A percentile compares a stretch with the other conserved stretches of the same genome.
These are phyloP conservation scores for Notholithocarpus densiflorus DNA, from an alignment of 306 rosid genomes.

Conservation along the genomic window DNA sequence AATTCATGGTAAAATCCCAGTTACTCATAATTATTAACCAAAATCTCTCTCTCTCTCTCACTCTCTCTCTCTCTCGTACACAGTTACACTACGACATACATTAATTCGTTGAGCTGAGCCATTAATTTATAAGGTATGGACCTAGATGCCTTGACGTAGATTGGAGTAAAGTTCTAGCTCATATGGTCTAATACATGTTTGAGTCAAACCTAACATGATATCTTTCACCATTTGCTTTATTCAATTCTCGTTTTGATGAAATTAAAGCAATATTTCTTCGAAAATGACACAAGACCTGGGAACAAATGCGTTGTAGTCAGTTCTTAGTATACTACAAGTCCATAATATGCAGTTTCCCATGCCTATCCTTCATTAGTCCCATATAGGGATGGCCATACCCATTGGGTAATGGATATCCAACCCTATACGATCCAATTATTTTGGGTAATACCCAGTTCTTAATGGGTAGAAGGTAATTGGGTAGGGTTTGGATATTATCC, in stretches of 20 bases:
- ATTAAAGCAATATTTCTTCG: constrained; percentile 30
- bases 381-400: no score
- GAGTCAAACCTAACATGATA: constrained; percentile 14
- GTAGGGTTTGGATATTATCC: no score
- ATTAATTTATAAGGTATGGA: background rate
- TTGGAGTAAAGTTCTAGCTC: background rate
- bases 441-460: no score
- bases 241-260: constrained; percentile 23
- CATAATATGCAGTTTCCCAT: constrained; percentile 14
- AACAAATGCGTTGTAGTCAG: constrained; percentile 38
- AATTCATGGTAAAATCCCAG: constrained; percentile 60
- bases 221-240: constrained; percentile 18
- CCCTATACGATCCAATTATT: no score
- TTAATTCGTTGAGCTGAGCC: background rate
- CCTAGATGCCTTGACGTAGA: background rate
- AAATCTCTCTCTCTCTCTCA: background rate
- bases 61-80: background rate
- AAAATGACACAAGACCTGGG: constrained; percentile 24
- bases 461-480: no score
- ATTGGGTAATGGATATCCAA: no score
- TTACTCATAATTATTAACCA: background rate
- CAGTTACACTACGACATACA: background rate
- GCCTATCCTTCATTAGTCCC: no score
- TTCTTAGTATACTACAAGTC: constrained; percentile 33
- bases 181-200: background rate